A percentile compares a stretch with the other conserved stretches of the same genome.
These are phyloP conservation scores for Penicillium subrubescens DNA, from an alignment of 495 filamentous ascomycete species.

Conservation along the genomic window DNA sequence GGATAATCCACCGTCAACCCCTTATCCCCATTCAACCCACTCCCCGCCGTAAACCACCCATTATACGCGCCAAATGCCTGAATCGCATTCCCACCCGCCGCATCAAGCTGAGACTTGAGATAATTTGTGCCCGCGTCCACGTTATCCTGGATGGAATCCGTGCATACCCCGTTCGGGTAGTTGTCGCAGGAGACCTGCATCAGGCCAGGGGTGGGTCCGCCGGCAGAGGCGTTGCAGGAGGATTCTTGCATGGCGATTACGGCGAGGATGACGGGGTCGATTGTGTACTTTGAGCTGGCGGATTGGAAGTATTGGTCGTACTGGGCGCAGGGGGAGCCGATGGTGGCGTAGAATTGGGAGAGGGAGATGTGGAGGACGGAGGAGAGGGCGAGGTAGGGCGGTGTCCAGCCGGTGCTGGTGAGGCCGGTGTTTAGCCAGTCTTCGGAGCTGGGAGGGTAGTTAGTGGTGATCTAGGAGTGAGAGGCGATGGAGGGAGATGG, in stretches of 20 bases:
- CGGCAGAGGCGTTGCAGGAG: constrained; percentile 36
- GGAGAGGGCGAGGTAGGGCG: constrained; percentile 32
- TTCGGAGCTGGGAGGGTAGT: constrained; percentile 26
- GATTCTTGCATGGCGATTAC: constrained; percentile 43
- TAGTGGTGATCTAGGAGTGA: background rate
- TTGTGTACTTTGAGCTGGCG: constrained; percentile 27
- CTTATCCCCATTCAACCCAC: constrained; percentile 24
- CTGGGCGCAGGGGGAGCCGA: constrained; percentile 29
- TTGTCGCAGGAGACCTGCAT: constrained; percentile 42
- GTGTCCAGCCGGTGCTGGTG: constrained; percentile 31
- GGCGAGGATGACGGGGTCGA: constrained; percentile 38
- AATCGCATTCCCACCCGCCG: constrained; percentile 31
- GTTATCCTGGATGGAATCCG: constrained; percentile 36
- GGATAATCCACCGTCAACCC: constrained; percentile 35
- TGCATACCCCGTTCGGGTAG: constrained; percentile 36
- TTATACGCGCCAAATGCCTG: constrained; percentile 36
- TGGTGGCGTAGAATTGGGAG: constrained; percentile 27
- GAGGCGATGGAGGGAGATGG: background rate
- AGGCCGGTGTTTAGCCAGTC: constrained; percentile 41
- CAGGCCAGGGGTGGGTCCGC: constrained; percentile 35
- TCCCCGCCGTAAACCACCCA: constrained; percentile 34
- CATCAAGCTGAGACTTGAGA: constrained; percentile 24
- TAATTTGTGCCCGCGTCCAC: constrained; percentile 38
- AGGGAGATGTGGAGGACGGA: constrained; percentile 32
- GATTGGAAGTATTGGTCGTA: constrained; percentile 38